Evolutionary conservation across 164 flowering plant species (phyloP).

Genomic region (Annona squamosa): DNA sequence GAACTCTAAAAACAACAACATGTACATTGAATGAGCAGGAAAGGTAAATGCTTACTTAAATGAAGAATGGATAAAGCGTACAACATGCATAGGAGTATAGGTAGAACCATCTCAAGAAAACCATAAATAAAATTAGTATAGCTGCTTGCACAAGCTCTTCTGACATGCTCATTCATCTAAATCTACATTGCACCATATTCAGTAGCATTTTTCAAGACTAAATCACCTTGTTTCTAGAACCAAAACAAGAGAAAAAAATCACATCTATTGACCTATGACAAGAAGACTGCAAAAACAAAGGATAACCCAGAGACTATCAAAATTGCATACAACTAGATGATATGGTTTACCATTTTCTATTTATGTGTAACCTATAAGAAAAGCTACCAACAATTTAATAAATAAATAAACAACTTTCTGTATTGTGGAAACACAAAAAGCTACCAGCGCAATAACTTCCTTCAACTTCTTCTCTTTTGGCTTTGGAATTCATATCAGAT

Average conservation of each 20-base stretch:
- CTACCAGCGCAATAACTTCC: too few relatives aligned
- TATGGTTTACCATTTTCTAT: background rate
- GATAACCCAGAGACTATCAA: background rate
- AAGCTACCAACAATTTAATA: too few relatives aligned
- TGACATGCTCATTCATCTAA: conserved; percentile 98
- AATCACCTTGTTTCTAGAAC: conserved; percentile 51
- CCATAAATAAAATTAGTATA: conserved; percentile 95
- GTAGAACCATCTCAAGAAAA: conserved; percentile 75
- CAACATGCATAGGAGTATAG: conserved; percentile 10
- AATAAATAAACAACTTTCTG: too few relatives aligned
- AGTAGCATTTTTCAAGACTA: conserved; percentile 89
- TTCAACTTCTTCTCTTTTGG: too few relatives aligned
- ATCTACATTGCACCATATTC: conserved; percentile 99
- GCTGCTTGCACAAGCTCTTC: conserved; percentile 90
- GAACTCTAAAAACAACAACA: conserved; percentile 48
- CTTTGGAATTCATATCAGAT: too few relatives aligned
- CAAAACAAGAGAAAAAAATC: conserved; percentile 5
- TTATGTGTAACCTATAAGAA: too few relatives aligned
- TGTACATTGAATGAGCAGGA: background rate
- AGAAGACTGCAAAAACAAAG: background rate
- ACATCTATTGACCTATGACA: background rate
- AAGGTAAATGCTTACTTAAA: background rate
- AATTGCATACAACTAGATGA: background rate
- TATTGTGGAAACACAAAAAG: too few relatives aligned
- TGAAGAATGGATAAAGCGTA: conserved; percentile 9